Evolutionary conservation across 1,139 yeast genomes (phyloP).

Genomic region (Pichia inconspicua): DNA sequence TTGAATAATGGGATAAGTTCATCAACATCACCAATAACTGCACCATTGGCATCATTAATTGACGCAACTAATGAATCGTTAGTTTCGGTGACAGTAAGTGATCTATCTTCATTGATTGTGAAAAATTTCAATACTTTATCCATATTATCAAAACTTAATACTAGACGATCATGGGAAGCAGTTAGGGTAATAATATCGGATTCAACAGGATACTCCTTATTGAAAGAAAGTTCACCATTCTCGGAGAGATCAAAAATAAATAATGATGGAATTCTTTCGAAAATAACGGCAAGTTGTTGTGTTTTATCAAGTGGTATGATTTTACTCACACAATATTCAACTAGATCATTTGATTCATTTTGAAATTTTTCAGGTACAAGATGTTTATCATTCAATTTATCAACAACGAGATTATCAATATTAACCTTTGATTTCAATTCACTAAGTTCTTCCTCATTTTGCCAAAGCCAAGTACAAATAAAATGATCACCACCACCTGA

Average conservation of each 20-base stretch:
- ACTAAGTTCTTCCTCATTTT: constrained; percentile 21
- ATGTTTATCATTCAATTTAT: constrained; percentile 48
- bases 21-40: constrained; percentile 24
- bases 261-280: constrained; percentile 22
- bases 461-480: constrained; percentile 68
- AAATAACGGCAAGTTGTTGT: constrained; percentile 23
- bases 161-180: constrained; percentile 15
- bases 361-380: constrained; percentile 62
- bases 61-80: constrained; percentile 12
- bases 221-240: constrained; percentile 28
- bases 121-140: constrained; percentile 37
- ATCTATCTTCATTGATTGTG: constrained; percentile 32
- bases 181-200: constrained; percentile 21
- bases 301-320: constrained; percentile 31
- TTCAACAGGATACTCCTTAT: constrained; percentile 26
- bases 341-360: constrained; percentile 40
- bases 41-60: constrained; percentile 18
- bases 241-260: constrained; percentile 20
- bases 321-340: constrained; percentile 49
- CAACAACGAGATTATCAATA: constrained; percentile 39
- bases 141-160: constrained; percentile 28
- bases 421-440: constrained; percentile 42
- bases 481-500: constrained; percentile 90
- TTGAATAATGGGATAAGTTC: constrained; percentile 61
- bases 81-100: constrained; percentile 30